Evolutionary conservation across 2,329 filamentous ascomycete species (phyloP), one percentile per base, ranked within the genome.

Genomic region (Cladosporium oxysporum): DNA sequence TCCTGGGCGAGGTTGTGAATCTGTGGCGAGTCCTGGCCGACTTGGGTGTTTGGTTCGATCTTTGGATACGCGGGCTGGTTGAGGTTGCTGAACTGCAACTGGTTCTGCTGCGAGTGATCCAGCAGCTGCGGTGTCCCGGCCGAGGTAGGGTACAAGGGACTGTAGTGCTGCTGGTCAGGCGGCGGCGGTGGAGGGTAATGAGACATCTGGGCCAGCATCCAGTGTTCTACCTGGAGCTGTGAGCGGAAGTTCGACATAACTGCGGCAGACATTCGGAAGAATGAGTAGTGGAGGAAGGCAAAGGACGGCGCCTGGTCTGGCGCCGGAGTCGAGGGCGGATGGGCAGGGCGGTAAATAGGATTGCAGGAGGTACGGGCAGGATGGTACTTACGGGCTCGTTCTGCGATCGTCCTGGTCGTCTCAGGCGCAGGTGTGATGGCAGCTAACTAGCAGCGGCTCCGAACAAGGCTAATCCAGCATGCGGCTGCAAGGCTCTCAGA

Each of bases 171-270:
- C 67, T 75, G 74, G 65, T 76, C 74, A 23, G 73, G 71, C 67
- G 71, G 70, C 18, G 74, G 76, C 50, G 74, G 74, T 55, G 76
- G 76, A 29, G 76, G 76, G 66, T 77, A 76, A 66, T 75, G 73
- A 53, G 76, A 74, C 76, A 78, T 78, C 65, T 72, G 71, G 66
- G 70, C 73, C 64, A 74, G 73, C 74, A 75, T 76, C 73, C 74
- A 75, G 69, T 73, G 71, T 65, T 73, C 71, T 64, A 74, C 71
- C 73, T 75, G 73, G 70, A 72, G 71, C 68, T 74, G 70, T 74
- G 70, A 74, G 71, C 71, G 73, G 71, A 70, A 70, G 66, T 75
- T 72, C 69, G 72, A 71, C 74, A 75, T 74, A 58, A 72, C 69
- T 65, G 72, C 69, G 73, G 72, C 70, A 73, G 72, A 74, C 72